Evolutionary conservation across 495 filamentous ascomycete genomes (phyloP).

Genomic region (Margaritispora aquatica): DNA sequence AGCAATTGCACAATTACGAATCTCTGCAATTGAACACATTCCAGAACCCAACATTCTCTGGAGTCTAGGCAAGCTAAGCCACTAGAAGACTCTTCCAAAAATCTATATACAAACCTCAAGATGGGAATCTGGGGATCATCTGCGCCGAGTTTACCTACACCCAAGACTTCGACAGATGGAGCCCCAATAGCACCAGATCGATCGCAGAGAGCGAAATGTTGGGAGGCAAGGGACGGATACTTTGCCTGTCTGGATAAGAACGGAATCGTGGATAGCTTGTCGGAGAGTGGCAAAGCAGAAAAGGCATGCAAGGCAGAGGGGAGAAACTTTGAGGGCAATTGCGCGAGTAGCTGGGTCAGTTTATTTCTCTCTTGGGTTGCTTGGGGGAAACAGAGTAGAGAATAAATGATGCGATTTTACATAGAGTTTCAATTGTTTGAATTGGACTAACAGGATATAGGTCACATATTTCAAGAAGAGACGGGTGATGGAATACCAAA

Average conservation of each 20-base stretch:
- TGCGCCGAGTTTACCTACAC: conserved; percentile 14
- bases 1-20: no score
- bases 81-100: no score
- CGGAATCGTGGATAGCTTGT: conserved; percentile 75
- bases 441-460: conserved; percentile 36
- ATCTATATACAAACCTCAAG: neutral
- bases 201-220: conserved; percentile 71
- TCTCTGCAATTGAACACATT: no score
- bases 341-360: conserved; percentile 75
- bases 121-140: conserved; percentile 21
- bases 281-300: conserved; percentile 52
- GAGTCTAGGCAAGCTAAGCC: no score
- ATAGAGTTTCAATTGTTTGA: neutral
- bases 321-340: conserved; percentile 64
- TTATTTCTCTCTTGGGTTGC: neutral
- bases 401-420: no score
- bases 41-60: no score
- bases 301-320: conserved; percentile 62
- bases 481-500: conserved; percentile 84
- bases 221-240: conserved; percentile 78
- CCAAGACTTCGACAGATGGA: conserved; percentile 26
- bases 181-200: conserved; percentile 54
- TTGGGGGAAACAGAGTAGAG: no score
- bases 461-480: conserved; percentile 97
- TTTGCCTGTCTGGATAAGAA: conserved; percentile 78